phyloP scores from a whole-genome alignment of 768 basidiomycete genomes.

The Russula sp. region DNA sequence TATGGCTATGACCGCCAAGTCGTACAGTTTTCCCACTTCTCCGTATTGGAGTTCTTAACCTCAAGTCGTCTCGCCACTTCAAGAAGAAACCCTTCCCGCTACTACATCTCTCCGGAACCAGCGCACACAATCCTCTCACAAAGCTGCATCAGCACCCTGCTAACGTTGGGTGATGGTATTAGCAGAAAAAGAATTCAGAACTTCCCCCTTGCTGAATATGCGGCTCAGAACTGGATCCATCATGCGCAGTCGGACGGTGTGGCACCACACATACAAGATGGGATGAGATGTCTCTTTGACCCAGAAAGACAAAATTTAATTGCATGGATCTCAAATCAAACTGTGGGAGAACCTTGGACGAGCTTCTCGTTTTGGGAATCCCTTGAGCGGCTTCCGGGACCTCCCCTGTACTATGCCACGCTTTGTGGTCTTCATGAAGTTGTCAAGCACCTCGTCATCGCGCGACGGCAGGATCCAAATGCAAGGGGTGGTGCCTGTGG shows the following conservation, averaged over 20 bases:
- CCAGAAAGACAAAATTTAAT: not conserved
- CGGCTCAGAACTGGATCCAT: not conserved
- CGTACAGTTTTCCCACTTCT: slow-evolving; percentile 7
- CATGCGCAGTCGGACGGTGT: not conserved
- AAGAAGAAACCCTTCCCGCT: not conserved
- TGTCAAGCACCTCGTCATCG: not conserved
- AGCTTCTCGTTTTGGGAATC: too few species aligned
- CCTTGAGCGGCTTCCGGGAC: not conserved
- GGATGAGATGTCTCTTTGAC: slow-evolving; percentile 1
- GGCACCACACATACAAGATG: not conserved
- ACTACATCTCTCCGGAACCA: not conserved
- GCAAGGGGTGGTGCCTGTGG: not conserved
- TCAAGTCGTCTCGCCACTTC: not conserved
- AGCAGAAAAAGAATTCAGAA: too few species aligned
- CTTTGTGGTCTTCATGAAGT: not conserved
- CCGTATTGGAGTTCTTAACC: slow-evolving; percentile 6
- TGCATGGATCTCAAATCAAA: not conserved
- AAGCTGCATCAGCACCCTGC: not conserved
- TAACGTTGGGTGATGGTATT: not conserved
- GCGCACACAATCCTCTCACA: slow-evolving; percentile 4
- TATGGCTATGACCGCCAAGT: not conserved
- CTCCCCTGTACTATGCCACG: not conserved
- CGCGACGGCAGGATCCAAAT: not conserved
- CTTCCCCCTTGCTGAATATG: not conserved
- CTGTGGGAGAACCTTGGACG: not conserved